These are phyloP conservation scores for Malus hybrid DNA, from an alignment of 331 rosid species.

Conservation along the genomic window DNA sequence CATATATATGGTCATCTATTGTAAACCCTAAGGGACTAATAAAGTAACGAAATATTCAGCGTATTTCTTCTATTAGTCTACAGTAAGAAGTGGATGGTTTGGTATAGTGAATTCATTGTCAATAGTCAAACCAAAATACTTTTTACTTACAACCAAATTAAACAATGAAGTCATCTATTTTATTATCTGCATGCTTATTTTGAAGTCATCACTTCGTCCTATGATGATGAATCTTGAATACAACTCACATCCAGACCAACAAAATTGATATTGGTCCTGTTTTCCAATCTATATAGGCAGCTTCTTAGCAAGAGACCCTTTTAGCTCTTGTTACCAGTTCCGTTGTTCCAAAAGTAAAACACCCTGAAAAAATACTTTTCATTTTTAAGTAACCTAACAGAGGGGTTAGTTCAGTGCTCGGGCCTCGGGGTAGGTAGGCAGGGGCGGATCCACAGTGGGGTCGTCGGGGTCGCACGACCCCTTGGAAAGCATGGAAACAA, in stretches of 20 bases:
- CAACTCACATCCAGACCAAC: constrained; percentile 22
- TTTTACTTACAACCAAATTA: too few species aligned
- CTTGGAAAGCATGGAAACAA: too few species aligned
- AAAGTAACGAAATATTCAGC: too few species aligned
- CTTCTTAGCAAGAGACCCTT: constrained; percentile 13
- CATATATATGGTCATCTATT: too few species aligned
- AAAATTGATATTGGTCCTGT: neutral
- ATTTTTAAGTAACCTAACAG: neutral
- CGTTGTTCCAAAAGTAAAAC: neutral
- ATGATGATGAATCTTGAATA: neutral
- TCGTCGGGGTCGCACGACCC: too few species aligned
- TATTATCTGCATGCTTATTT: neutral
- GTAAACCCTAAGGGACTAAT: too few species aligned
- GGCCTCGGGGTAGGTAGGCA: too few species aligned
- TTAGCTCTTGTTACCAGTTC: neutral
- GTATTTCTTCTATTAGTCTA: too few species aligned
- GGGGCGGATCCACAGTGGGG: too few species aligned
- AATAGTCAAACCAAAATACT: too few species aligned
- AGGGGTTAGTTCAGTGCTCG: neutral
- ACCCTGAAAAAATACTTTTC: neutral
- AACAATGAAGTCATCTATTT: neutral
- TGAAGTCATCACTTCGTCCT: constrained; percentile 2
- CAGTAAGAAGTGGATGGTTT: too few species aligned
- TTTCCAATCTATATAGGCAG: neutral
- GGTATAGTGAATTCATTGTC: too few species aligned